Evolutionary conservation across 768 basidiomycete species (phyloP), one percentile per base, ranked within the genome.

Genomic region (Dentipellis sp.): DNA sequence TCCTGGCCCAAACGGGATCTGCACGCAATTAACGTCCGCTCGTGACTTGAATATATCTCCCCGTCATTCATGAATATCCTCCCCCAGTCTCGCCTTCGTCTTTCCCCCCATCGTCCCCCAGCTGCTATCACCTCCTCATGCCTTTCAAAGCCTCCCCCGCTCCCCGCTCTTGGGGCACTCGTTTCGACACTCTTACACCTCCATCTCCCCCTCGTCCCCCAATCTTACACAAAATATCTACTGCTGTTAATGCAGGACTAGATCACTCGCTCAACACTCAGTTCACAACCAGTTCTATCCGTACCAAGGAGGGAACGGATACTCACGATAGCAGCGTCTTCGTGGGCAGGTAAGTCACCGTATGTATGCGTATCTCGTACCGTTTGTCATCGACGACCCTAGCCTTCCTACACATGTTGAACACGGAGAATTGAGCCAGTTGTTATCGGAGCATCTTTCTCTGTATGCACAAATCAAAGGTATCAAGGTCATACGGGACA

Each of bases 321-420:
- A 77, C 80, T 55, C 86, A 89, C 66, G 84, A 91, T 60, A 82
- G 88, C 40, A 90, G 87, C 63, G 78, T 92, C 63, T 92, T 92
- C 68, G 84, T 91, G 58, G 90, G 91, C 68, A 90, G 88, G 89
- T 88, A 29, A 29, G 29, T 29, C 29, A 29, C 29, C 63, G 62
- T 9, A 22, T 35, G 50, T 38, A 47, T 58, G 49, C 52, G 48
- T 47, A 49, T 47, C 17, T 42, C 56, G 50, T 50, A 12, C 39
- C 23, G 39, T 47, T 37, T 56, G 38, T 10, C 56, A 29, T 47
- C 55, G 42, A 23, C 37, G 3, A 38, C 19, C 50, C 14, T 57
- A 91, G 89, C 66, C 74, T 91, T 58, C 89, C 90, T 10, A 73
- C 80, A 51, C 78, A 81, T 61, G 74, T 89, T 36, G 84, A 88